These are phyloP conservation scores for Fusarium continuum DNA, from an alignment of 2,329 filamentous ascomycete genomes.

Conservation along the genomic window DNA sequence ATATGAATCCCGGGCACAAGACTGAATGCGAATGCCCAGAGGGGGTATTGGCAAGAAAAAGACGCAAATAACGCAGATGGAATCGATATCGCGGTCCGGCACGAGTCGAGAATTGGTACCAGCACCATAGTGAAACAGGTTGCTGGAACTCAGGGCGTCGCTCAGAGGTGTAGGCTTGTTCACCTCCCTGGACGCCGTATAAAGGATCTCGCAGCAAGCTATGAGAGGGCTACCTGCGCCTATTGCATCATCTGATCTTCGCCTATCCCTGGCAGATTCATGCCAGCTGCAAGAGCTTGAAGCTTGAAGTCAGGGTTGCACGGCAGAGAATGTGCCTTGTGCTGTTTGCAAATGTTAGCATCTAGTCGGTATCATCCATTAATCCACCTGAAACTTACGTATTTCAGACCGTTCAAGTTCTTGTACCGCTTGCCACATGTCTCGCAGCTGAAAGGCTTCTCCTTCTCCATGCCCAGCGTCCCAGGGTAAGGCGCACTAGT, in stretches of 20 bases:
- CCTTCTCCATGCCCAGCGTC: constrained; percentile 99
- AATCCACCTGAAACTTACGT: constrained; percentile 61
- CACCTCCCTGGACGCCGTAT: neutral
- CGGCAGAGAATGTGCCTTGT: constrained; percentile 83
- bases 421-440: constrained; percentile 98
- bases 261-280: constrained; percentile 55
- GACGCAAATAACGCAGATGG: constrained; percentile 14
- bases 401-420: constrained; percentile 98
- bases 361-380: neutral
- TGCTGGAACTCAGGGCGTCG: neutral
- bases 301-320: constrained; percentile 83
- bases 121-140: neutral
- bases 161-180: neutral
- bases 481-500: constrained; percentile 94
- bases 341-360: constrained; percentile 56
- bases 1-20: constrained; percentile 18
- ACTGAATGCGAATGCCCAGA: constrained; percentile 1
- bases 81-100: constrained; percentile 29
- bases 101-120: constrained; percentile 16
- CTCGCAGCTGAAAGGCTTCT: constrained; percentile 98
- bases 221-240: neutral
- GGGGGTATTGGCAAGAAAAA: constrained; percentile 35
- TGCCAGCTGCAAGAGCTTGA: constrained; percentile 55
- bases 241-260: constrained; percentile 56
- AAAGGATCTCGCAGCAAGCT: neutral